Base-by-base conservation (phyloP, 345 rosid species). In the Brassica nigra region DNA sequence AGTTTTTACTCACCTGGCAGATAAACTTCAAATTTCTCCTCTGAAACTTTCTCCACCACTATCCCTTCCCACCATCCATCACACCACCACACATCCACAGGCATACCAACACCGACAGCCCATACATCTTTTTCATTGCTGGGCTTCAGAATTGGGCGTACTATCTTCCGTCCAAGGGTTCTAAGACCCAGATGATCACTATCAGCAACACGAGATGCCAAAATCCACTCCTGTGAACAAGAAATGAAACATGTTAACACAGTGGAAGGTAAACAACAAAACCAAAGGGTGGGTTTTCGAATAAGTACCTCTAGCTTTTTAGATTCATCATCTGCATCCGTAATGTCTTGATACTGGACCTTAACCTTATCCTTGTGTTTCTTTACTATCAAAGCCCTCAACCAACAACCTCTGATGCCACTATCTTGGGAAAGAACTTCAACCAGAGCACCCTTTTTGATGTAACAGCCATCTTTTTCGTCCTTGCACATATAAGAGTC, bases 21-120 rank as follows among this genome's bases (percentile, higher is more conserved):
- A 84, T 84, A 90, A 68, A 91, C 89, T 78, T 67, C 82, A 61
- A 88, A 68, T 76, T 77, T 86, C 62, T 84, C 90, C 69, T 87
- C 88, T 28, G 88, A 82, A 52, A 83, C 87, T 79, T 87, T 83
- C 65, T 66, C 78, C 80, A 84, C 62, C 55, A 89, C 90, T 10
- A 91, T 87, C 71, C 98, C 98, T 85, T 93, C 98, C 90, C 92
- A 90, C 97, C 97, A 94, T 8, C 90, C 95, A 75, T 88, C 90
- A 82, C 86, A 84, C 90, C 91, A 78, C 97, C 97, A 91, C n/a
- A 76, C 96, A 79, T 94, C 98, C 75, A 94, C 93, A 74, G 89
- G 71, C 62, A 85, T 70, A 52, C 96, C 98, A 83, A 85, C 84
- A 71, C 86, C 31, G 2, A 47, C 62, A 37, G 14, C 68, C 37